Evolutionary conservation across 305 asterid species (phyloP).

Genomic region (Fraxinus albicans): DNA sequence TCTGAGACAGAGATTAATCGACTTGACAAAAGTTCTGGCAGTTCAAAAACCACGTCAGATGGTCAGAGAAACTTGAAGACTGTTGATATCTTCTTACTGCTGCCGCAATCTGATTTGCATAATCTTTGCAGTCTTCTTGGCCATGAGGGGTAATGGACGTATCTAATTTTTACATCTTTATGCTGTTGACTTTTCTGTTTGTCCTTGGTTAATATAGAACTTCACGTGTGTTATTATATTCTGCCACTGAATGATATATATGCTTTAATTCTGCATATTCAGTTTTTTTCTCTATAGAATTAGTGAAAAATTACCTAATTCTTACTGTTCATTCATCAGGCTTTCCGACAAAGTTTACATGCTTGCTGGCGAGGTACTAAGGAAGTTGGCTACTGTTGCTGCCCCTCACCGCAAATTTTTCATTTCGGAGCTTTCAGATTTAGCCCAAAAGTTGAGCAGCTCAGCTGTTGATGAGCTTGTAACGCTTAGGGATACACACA

Average conservation of each 20-base stretch:
- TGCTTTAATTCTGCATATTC: neutral
- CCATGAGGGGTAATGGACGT: slow-evolving; percentile 77
- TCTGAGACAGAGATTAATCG: slow-evolving; percentile 43
- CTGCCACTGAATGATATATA: neutral
- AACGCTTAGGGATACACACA: slow-evolving; percentile 82
- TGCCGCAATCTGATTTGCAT: slow-evolving; percentile 82
- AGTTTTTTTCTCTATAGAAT: neutral
- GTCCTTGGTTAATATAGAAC: neutral
- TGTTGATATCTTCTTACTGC: slow-evolving; percentile 62
- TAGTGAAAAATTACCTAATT: neutral
- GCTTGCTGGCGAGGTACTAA: slow-evolving; percentile 89
- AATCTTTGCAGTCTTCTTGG: slow-evolving; percentile 95
- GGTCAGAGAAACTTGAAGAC: slow-evolving; percentile 42
- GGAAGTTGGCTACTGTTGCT: slow-evolving; percentile 89
- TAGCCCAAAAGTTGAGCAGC: slow-evolving; percentile 79
- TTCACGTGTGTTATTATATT: neutral
- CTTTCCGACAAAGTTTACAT: slow-evolving; percentile 96
- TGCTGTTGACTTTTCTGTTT: slow-evolving; percentile 22
- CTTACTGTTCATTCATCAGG: slow-evolving; percentile 45
- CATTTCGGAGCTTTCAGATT: slow-evolving; percentile 81
- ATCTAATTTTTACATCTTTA: slow-evolving; percentile 10
- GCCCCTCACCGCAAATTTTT: slow-evolving; percentile 84
- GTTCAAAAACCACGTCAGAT: slow-evolving; percentile 46
- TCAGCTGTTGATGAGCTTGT: slow-evolving; percentile 85
- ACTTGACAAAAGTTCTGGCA: slow-evolving; percentile 42